Evolutionary conservation across 2,329 filamentous ascomycete genomes (phyloP).

Genomic region (Gnomoniopsis smithogilvyi): DNA sequence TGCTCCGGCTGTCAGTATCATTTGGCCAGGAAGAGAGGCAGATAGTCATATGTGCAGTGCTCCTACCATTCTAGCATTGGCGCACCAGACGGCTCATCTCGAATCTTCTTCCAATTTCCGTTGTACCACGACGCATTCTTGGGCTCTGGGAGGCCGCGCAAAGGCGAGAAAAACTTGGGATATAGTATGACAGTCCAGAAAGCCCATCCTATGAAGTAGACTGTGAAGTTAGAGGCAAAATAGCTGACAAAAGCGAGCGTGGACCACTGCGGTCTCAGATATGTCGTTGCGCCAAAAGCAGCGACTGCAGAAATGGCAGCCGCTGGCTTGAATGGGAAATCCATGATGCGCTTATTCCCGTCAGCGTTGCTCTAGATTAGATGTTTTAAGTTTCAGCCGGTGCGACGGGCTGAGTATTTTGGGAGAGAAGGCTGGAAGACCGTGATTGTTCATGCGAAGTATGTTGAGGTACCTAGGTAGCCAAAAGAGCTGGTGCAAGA

Average conservation of each 20-base stretch:
- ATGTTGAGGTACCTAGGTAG: too few species aligned
- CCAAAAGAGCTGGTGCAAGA: too few species aligned
- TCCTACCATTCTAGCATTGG: slow-evolving; percentile 49
- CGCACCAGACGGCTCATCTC: slow-evolving; percentile 35
- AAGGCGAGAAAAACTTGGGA: slow-evolving; percentile 47
- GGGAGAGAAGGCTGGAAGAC: neutral
- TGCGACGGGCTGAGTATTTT: neutral
- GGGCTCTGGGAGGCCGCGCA: slow-evolving; percentile 46
- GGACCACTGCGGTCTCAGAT: slow-evolving; percentile 28
- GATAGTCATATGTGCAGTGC: neutral
- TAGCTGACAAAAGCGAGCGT: slow-evolving; percentile 27
- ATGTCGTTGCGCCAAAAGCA: slow-evolving; percentile 30
- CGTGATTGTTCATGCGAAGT: neutral
- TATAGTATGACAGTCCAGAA: slow-evolving; percentile 45
- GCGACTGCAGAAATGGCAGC: slow-evolving; percentile 26
- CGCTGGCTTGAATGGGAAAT: slow-evolving; percentile 27
- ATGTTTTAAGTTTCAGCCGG: neutral
- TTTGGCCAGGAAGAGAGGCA: neutral
- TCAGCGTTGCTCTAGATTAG: neutral
- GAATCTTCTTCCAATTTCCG: slow-evolving; percentile 45
- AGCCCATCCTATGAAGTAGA: slow-evolving; percentile 32
- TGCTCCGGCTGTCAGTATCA: slow-evolving; percentile 28
- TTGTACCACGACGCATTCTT: slow-evolving; percentile 40
- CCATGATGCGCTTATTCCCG: slow-evolving; percentile 15
- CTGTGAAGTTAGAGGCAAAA: slow-evolving; percentile 34